Conservation (phyloP, 2,329 filamentous ascomycete species). For the Colletotrichum abscissum region DNA sequence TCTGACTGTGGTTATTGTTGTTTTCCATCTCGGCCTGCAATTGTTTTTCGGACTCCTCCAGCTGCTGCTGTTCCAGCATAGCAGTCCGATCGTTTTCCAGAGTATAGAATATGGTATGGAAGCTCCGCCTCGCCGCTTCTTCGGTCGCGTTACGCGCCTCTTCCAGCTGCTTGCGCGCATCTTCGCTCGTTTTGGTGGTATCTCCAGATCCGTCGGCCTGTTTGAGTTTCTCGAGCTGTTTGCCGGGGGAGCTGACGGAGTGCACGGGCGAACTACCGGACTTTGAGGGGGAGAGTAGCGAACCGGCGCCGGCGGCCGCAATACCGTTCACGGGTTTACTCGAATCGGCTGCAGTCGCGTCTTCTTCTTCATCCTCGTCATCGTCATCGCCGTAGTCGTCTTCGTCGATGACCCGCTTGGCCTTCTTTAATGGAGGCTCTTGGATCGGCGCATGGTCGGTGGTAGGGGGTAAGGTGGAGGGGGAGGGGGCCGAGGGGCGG, state of each 20-base stretch:
- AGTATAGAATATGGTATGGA: slow-evolving; percentile 94
- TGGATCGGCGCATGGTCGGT: slow-evolving; percentile 69
- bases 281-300: slow-evolving; percentile 76
- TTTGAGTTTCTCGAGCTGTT: slow-evolving; percentile 62
- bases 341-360: slow-evolving; percentile 69
- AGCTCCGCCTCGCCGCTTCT: slow-evolving; percentile 88
- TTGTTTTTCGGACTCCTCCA: slow-evolving; percentile 96
- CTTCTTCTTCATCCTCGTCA: slow-evolving; percentile 78
- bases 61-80: slow-evolving; percentile 96
- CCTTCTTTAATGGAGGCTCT: slow-evolving; percentile 77
- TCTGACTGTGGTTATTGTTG: slow-evolving; percentile 63
- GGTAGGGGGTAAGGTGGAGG: slow-evolving; percentile 61
- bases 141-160: slow-evolving; percentile 92
- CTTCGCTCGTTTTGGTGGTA: slow-evolving; percentile 79
- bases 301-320: slow-evolving; percentile 63
- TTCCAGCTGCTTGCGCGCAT: slow-evolving; percentile 92
- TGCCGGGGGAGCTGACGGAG: slow-evolving; percentile 71
- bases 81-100: slow-evolving; percentile 94
- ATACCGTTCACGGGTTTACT: slow-evolving; percentile 63
- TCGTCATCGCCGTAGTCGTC: slow-evolving; percentile 90
- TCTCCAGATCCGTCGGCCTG: slow-evolving; percentile 59
- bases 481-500: slow-evolving; percentile 51
- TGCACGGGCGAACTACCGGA: slow-evolving; percentile 75
- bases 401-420: slow-evolving; percentile 82
- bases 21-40: slow-evolving; percentile 94